These are phyloP conservation scores for Corymbia maculata DNA, from an alignment of 345 rosid species.

Conservation along the genomic window DNA sequence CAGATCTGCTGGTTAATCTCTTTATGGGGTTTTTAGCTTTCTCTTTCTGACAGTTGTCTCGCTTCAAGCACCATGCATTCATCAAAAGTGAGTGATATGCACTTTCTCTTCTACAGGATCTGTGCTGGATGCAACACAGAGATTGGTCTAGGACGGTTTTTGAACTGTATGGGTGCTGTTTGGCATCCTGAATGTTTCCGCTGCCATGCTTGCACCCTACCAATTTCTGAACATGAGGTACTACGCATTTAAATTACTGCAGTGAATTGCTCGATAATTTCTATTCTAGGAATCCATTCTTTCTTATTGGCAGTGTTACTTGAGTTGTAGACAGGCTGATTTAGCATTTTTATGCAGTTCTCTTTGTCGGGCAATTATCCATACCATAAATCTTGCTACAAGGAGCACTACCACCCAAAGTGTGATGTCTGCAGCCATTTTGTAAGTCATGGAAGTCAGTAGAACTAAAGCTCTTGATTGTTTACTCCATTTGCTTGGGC, in stretches of 20 bases:
- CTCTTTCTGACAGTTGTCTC: neutral
- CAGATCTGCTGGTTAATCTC: neutral
- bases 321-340: conserved; percentile 2
- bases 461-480: neutral
- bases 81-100: neutral
- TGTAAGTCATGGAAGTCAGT: conserved; percentile 39
- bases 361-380: conserved; percentile 68
- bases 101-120: conserved; percentile 32
- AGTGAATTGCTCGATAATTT: neutral
- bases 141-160: conserved; percentile 83
- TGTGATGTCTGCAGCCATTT: conserved; percentile 87
- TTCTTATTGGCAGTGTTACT: neutral
- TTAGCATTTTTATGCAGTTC: conserved; percentile 36
- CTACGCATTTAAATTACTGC: neutral
- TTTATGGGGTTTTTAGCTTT: neutral
- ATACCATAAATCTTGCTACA: conserved; percentile 75
- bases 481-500: neutral
- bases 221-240: conserved; percentile 93
- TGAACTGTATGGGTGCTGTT: conserved; percentile 69
- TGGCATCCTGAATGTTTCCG: conserved; percentile 98
- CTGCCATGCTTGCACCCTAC: conserved; percentile 69
- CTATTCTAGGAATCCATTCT: neutral
- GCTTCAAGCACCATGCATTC: neutral
- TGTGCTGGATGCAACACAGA: conserved; percentile 91
- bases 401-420: conserved; percentile 76